Evolutionary conservation across 805 yeast species (phyloP).

Genomic region (Saturnispora sekii): DNA sequence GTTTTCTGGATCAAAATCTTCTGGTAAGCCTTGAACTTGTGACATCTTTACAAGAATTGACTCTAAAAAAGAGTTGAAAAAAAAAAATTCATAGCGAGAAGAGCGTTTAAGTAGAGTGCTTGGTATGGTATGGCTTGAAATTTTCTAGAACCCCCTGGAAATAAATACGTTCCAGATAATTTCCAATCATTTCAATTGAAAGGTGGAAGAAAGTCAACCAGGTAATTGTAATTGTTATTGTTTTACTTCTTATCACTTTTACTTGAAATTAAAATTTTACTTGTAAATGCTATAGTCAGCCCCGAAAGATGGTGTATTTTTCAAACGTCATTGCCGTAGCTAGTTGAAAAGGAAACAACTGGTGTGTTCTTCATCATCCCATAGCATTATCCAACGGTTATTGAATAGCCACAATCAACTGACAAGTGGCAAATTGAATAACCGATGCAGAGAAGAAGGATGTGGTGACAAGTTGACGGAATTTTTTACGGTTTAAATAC

Average conservation of each 20-base stretch:
- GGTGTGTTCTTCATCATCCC: slow-evolving; percentile 15
- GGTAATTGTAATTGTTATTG: too few species aligned
- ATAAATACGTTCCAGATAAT: too few species aligned
- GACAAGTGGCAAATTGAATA: too few species aligned
- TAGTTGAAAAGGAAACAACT: slow-evolving; percentile 14
- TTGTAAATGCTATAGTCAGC: slow-evolving; percentile 10
- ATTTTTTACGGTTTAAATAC: too few species aligned
- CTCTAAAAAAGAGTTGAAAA: background rate
- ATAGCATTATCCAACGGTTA: background rate
- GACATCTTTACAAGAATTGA: slow-evolving; percentile 1
- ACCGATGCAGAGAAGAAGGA: too few species aligned
- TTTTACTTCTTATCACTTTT: too few species aligned
- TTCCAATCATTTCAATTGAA: too few species aligned
- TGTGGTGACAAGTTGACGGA: too few species aligned
- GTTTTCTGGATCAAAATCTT: slow-evolving; percentile 50
- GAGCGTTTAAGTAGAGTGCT: background rate
- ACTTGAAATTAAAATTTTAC: too few species aligned
- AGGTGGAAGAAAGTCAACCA: too few species aligned
- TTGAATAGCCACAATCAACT: too few species aligned
- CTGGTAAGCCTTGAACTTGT: slow-evolving; percentile 14
- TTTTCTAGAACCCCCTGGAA: background rate
- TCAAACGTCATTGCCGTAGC: slow-evolving; percentile 20
- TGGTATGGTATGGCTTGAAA: too few species aligned
- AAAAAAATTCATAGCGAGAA: slow-evolving; percentile 21
- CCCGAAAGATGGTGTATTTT: slow-evolving; percentile 20